phyloP scores from a whole-genome alignment of 495 filamentous ascomycete species.

The Aspergillus cristatus region DNA sequence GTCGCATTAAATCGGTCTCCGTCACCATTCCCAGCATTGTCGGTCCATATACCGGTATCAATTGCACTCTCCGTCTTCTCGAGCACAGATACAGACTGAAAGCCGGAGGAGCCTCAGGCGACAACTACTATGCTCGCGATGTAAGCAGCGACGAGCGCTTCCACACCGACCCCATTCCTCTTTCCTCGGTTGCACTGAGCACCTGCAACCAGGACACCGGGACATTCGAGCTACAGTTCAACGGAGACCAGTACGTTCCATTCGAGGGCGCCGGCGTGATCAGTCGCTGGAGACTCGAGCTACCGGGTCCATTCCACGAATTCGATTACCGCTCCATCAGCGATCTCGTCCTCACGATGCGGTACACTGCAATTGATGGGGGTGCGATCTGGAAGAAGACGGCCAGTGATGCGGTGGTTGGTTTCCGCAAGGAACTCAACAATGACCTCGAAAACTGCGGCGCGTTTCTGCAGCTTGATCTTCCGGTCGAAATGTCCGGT shows the following conservation, averaged over 20 bases:
- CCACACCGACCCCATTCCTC: conserved; percentile 10
- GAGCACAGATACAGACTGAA: too few relatives aligned
- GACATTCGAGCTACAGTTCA: conserved; percentile 17
- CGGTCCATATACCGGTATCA: conserved; percentile 20
- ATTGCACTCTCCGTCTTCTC: too few relatives aligned
- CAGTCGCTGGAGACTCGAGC: conserved; percentile 15
- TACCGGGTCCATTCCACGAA: conserved; percentile 9
- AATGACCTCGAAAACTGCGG: too few relatives aligned
- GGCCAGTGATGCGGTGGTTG: too few relatives aligned
- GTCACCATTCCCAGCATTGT: conserved; percentile 19
- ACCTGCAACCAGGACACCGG: conserved; percentile 17
- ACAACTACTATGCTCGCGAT: too few relatives aligned
- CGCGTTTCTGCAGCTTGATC: too few relatives aligned
- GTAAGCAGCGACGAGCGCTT: too few relatives aligned
- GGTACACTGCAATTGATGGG: too few relatives aligned
- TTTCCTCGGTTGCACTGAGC: conserved; percentile 17
- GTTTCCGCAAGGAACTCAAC: too few relatives aligned
- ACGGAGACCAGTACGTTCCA: conserved; percentile 21
- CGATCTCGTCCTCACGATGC: conserved; percentile 26
- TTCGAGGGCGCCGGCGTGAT: conserved; percentile 33
- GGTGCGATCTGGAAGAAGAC: too few relatives aligned
- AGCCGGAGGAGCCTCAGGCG: too few relatives aligned
- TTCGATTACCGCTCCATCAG: conserved; percentile 26
- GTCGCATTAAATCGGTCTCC: conserved; percentile 17
- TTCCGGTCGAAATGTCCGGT: too few relatives aligned